Evolutionary conservation across 495 filamentous ascomycete species (phyloP), one percentile per base, ranked within the genome.

Genomic region (Penicillium alfredii): DNA sequence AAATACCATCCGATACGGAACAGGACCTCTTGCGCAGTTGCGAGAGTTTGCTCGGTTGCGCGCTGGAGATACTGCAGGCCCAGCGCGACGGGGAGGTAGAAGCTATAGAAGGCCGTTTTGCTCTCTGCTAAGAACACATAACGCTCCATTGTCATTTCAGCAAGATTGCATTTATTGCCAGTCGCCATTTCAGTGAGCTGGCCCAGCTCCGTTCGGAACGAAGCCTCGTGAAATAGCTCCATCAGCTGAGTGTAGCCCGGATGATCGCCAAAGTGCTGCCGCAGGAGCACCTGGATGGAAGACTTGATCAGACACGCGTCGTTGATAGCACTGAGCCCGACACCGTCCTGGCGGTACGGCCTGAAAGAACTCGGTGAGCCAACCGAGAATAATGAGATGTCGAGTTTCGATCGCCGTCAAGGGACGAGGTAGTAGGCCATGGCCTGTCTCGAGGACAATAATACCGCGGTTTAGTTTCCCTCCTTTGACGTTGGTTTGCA

Each of bases 41-140:
- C 72, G 26, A 94, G 72, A 63, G 92, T 90, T 50, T 75, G 66
- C 4, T 74, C 69, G 0, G 84, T 84, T 8, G 86, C 86, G 26
- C 83, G 61, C 34, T 81, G 74, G 45, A 84, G 70, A 51, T 81
- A 76, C 62, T 82, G 63, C 38, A 94, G 63, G 0, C 88, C 78
- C 8, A 94, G 72, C 3, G 81, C 84, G n/a, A 94, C 84, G 14
- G 88, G 88, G 3, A 94, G 78, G 64, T 93, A 94, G 70, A 94
- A 93, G 45, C 72, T 82, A 67, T 95, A 94, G 64, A 85, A 94
- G n/a, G 88, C 87, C 13, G 88, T 94, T 72, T 95, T 95, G 74
- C 83, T 86, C 59, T 82, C 80, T 53, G 90, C 85, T 56, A 94
- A 94, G 68, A 90, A 92, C 44, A 59, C 74, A 68, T 89, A 88